Conservation (phyloP, 352 stramenopile genomes). For the Pythium utonaiense region DNA sequence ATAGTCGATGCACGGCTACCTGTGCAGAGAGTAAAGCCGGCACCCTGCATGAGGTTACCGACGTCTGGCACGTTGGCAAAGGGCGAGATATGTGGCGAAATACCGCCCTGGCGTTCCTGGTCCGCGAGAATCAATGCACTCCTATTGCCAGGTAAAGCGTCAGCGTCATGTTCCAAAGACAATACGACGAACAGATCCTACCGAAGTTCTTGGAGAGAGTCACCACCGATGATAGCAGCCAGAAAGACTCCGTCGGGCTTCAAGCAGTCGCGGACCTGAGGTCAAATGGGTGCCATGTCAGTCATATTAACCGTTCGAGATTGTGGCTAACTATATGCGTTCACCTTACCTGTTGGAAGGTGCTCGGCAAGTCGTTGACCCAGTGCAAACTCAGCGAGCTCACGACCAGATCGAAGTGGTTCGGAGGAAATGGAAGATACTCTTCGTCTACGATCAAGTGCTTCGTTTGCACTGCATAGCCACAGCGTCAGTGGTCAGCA, state of each 20-base stretch:
- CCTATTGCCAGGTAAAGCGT: conserved; percentile 24
- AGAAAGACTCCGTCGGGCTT: conserved; percentile 98
- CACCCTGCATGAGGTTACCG: conserved; percentile 89
- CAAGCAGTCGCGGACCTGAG: conserved; percentile 77
- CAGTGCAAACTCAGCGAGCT: conserved; percentile 94
- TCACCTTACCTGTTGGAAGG: conserved; percentile 61
- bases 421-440: conserved; percentile 92
- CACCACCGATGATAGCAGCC: conserved; percentile 93
- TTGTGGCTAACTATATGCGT: no score
- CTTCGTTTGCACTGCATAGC: conserved; percentile 54
- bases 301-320: no score
- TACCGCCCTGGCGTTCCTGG: conserved; percentile 93
- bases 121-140: conserved; percentile 93
- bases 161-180: neutral
- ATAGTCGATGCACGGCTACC: conserved; percentile 23
- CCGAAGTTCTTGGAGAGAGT: conserved; percentile 94
- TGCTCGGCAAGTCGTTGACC: conserved; percentile 95
- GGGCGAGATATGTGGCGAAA: conserved; percentile 94
- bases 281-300: no score
- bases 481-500: conserved; percentile 7
- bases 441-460: conserved; percentile 89
- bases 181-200: conserved; percentile 34
- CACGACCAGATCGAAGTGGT: conserved; percentile 96
- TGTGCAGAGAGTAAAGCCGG: conserved; percentile 93
- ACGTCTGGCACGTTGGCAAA: conserved; percentile 96